Evolutionary conservation across 345 rosid genomes (phyloP), one percentile per base, ranked within the genome.

Genomic region (Melaleuca alternifolia): DNA sequence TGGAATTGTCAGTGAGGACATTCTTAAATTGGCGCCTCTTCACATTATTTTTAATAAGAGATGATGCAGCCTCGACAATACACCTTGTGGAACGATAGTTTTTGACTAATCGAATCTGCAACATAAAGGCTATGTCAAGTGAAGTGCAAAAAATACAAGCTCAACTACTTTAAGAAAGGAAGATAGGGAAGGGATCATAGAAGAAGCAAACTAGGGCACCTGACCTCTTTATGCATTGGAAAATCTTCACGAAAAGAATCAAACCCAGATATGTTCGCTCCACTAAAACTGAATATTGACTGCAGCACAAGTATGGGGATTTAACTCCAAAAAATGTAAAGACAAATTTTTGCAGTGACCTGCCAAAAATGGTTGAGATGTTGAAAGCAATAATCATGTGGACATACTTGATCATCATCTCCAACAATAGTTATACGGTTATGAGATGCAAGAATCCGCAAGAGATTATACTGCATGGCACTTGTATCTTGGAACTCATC

Each of bases 401-500:
- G 86, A 89, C 28, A 84, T 62, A 95, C 99, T 96, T 97, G 99
- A 91, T 97, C 99, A 91, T 97, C 99, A 92, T 97, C 99, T 61
- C 98, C 98, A 86, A 97, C 95, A 85, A 97, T 88, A 48, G 98
- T 97, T 87, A 97, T 90, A 86, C 50, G 88, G 88, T 93, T 91
- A 91, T 96, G 97, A 88, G 98, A 93, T 82, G 98, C 97, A 85
- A 96, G 93, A 87, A 92, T 88, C 52, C 87, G 89, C 52, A 97
- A 89, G 89, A 96, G 95, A 89, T 85, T 86, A 90, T 96, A 96
- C 89, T 97, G 99, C 97, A 92, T 95, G 86, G 95, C 89, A 91
- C 98, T 97, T 59, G 99, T 97, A 91, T 97, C 99, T 91, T 97
- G 99, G 86, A 97, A 97, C 89, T 97, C 99, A 87, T 97, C 99